Percentiles rank a stretch among this genome's conserved stretches.
Evolutionary conservation across 768 basidiomycete species (phyloP).

Genomic region (Termitomyces sp.): DNA sequence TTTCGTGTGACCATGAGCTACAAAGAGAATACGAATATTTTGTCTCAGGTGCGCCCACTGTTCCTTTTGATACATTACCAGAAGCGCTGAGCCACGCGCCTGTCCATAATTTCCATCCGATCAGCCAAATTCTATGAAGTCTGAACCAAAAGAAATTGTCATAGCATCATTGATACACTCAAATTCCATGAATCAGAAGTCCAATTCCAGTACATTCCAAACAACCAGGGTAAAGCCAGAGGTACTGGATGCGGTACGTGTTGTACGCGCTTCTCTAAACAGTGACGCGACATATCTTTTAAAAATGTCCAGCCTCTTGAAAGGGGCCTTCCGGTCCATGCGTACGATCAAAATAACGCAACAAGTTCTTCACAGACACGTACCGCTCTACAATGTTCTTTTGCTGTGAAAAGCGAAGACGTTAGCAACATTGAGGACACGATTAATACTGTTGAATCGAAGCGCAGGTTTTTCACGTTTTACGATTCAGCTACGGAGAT

Average conservation of each 20-base stretch:
- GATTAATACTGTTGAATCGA: constrained; percentile 1
- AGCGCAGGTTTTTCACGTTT: constrained; percentile 26
- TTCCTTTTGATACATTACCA: not conserved
- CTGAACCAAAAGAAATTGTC: constrained; percentile 14
- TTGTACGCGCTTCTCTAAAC: constrained; percentile 16
- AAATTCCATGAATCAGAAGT: constrained; percentile 8
- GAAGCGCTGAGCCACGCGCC: no score
- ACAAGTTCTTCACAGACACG: not conserved
- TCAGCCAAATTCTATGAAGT: constrained; percentile 12
- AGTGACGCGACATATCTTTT: not conserved
- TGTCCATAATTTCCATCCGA: not conserved
- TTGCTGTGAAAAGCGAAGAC: constrained; percentile 5
- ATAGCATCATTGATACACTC: constrained; percentile 9
- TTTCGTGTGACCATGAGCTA: constrained; percentile 13
- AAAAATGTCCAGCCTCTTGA: constrained; percentile 16
- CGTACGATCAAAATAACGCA: constrained; percentile 12
- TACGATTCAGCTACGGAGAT: constrained; percentile 39
- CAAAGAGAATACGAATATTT: constrained; percentile 17
- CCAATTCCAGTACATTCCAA: not conserved
- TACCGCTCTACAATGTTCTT: not conserved
- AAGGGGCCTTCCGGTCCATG: constrained; percentile 21
- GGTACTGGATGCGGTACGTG: constrained; percentile 20
- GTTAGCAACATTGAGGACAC: constrained; percentile 10
- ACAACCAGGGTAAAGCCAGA: constrained; percentile 25
- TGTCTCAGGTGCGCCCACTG: constrained; percentile 3